Conservation (phyloP, 2,329 filamentous ascomycete genomes). For the Cryphonectria parasitica region DNA sequence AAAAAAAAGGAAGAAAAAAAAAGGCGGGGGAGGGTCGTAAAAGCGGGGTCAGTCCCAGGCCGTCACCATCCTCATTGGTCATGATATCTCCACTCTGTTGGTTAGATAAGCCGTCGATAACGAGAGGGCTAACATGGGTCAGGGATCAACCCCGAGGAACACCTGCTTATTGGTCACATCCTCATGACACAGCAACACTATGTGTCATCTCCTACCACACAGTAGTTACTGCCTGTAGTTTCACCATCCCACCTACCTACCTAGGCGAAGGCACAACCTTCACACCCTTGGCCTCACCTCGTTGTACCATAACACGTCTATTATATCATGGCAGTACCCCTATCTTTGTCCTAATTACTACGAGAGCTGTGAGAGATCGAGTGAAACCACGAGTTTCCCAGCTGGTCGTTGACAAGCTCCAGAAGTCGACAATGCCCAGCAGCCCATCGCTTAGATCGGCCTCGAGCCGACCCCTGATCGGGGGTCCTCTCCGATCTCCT, state of each 20-base stretch:
- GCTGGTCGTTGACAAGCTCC: not conserved
- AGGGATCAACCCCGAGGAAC: not conserved
- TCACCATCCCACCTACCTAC: not conserved
- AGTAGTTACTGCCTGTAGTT: not conserved
- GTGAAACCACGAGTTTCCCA: not conserved
- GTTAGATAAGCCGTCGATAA: slow-evolving; percentile 21
- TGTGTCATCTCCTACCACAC: not conserved
- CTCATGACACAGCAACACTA: not conserved
- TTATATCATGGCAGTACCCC: not conserved
- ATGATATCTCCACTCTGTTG: not conserved
- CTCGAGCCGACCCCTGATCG: slow-evolving; percentile 20
- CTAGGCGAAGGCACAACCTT: not conserved
- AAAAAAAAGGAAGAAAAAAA: slow-evolving; percentile 12
- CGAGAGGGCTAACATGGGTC: not conserved
- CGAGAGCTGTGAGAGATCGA: not conserved
- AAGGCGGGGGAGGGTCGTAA: slow-evolving; percentile 20
- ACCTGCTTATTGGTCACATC: not conserved
- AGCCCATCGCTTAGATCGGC: not conserved
- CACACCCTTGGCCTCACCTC: not conserved
- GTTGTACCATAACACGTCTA: not conserved
- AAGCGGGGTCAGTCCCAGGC: slow-evolving; percentile 21
- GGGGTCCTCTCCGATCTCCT: slow-evolving; percentile 19
- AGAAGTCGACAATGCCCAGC: slow-evolving; percentile 5
- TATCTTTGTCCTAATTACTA: not conserved
- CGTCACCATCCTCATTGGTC: slow-evolving; percentile 7